Evolutionary conservation across 257 asterid species (phyloP).

Genomic region (Solanum megistacrolobum): DNA sequence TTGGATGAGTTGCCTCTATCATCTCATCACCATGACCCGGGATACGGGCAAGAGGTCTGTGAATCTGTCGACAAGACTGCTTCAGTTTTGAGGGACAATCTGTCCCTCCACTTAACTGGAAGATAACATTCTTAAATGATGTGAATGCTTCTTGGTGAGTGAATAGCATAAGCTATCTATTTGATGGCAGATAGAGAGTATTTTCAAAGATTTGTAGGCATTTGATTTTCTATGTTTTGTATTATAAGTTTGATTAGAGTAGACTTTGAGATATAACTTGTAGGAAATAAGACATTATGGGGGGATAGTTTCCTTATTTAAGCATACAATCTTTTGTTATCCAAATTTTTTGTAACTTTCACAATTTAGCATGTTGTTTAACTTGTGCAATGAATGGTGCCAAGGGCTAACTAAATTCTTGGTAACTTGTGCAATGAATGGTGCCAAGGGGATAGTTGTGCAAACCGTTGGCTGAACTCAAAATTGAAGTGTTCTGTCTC

Average conservation of each 20-base stretch:
- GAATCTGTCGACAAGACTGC: slow-evolving; percentile 37
- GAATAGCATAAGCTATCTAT: background rate
- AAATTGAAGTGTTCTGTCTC: background rate
- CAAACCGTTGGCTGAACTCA: background rate
- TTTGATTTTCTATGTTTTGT: background rate
- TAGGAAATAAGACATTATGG: background rate
- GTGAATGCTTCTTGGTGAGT: background rate
- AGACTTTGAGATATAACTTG: background rate
- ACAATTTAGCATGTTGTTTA: background rate
- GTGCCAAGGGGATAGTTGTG: background rate
- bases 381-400: background rate
- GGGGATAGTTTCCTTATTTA: background rate
- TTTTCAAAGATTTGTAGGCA: background rate
- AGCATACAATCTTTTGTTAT: background rate
- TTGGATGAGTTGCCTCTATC: slow-evolving; percentile 23
- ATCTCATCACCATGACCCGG: slow-evolving; percentile 45
- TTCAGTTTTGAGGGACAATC: slow-evolving; percentile 37
- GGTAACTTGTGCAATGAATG: background rate
- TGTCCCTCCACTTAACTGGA: slow-evolving; percentile 29
- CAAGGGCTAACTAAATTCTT: background rate
- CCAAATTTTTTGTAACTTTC: background rate
- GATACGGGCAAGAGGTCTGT: slow-evolving; percentile 44
- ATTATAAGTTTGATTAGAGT: background rate
- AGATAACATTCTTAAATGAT: slow-evolving; percentile 12
- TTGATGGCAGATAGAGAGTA: background rate